A percentile compares a stretch with the other conserved stretches of the same genome.
phyloP scores from a whole-genome alignment of 257 asterid genomes.

The Forsythia viridissima region DNA sequence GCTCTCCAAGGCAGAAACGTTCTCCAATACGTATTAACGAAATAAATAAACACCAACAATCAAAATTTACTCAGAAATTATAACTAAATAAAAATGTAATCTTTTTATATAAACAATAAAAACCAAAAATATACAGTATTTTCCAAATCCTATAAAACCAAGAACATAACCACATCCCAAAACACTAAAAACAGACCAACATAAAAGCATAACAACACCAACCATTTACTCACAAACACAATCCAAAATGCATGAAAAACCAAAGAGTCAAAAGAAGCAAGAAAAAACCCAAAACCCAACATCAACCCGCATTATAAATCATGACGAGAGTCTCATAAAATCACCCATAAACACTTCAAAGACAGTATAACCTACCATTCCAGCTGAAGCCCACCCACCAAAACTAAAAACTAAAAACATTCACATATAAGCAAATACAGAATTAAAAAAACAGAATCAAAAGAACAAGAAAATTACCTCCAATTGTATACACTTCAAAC shows the following conservation, averaged over 20 bases:
- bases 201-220: background rate
- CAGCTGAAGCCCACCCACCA: background rate
- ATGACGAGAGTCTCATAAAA: background rate
- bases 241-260: background rate
- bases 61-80: background rate
- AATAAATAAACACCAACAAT: background rate
- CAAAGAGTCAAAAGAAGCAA: background rate
- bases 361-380: background rate
- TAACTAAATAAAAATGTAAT: background rate
- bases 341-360: background rate
- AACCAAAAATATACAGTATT: background rate
- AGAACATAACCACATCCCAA: background rate
- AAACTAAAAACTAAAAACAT: background rate
- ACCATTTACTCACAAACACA: background rate
- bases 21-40: background rate
- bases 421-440: background rate
- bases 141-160: background rate
- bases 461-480: background rate
- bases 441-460: background rate
- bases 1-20: background rate
- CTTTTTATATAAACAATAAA: background rate
- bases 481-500: background rate
- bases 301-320: background rate
- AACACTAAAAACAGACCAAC: background rate
- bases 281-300: background rate